phyloP scores from a whole-genome alignment of 441 rosid species.

The Mallotus repandus region DNA sequence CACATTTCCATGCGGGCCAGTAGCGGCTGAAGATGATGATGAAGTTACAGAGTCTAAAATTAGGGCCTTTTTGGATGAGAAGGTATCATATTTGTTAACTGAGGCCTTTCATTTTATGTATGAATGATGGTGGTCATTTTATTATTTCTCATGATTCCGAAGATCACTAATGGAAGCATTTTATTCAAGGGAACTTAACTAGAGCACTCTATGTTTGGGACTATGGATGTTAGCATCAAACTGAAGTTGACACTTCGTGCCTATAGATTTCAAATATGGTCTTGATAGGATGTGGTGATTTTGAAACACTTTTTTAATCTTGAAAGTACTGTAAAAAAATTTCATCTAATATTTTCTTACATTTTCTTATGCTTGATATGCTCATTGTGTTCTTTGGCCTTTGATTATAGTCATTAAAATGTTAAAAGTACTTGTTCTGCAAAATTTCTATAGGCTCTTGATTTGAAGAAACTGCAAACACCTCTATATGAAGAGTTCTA shows the following conservation, averaged over 20 bases:
- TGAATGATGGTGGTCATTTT: conserved; percentile 1
- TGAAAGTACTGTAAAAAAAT: not conserved
- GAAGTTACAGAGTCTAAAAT: conserved; percentile 95
- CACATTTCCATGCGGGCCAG: conserved; percentile 50
- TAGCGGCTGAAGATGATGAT: conserved; percentile 70
- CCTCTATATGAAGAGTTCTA: conserved; percentile 90
- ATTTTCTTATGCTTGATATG: not conserved
- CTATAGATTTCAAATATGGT: not conserved
- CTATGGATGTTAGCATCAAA: not conserved
- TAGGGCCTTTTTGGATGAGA: conserved; percentile 82
- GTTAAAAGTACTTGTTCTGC: not conserved
- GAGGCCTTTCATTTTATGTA: conserved; percentile 2
- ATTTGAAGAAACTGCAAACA: conserved; percentile 85
- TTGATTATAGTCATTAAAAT: not conserved
- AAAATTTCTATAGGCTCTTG: conserved; percentile 60
- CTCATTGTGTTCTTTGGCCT: not conserved
- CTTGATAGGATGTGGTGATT: not conserved
- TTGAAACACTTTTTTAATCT: not conserved
- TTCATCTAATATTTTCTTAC: not conserved
- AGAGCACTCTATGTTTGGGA: not conserved
- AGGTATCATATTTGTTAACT: conserved; percentile 45
- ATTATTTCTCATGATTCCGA: not conserved
- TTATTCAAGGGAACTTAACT: not conserved
- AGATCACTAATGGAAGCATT: not conserved
- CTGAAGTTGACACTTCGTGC: not conserved